These are phyloP conservation scores for Lichtheimia ornata DNA, from an alignment of 371 early-diverging fungal species.

Conservation along the genomic window DNA sequence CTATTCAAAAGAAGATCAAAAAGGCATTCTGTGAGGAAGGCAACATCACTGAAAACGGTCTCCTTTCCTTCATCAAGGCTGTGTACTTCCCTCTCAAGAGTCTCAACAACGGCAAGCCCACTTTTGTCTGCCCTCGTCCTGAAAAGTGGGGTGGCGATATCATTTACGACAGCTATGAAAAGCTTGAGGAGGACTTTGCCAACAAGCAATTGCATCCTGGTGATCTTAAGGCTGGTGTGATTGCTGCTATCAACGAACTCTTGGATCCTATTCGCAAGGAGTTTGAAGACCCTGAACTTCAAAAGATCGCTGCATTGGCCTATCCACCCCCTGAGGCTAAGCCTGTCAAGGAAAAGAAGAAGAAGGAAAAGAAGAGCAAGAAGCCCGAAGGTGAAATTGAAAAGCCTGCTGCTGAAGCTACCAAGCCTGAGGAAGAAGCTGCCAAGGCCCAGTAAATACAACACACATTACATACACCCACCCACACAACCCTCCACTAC, in stretches of 20 bases:
- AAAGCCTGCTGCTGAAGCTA: neutral
- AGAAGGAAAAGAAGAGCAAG: slow-evolving; percentile 16
- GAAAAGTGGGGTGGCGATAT: slow-evolving; percentile 91
- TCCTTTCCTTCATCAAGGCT: slow-evolving; percentile 86
- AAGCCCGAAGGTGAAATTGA: neutral
- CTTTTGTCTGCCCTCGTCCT: slow-evolving; percentile 75
- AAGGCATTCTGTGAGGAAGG: slow-evolving; percentile 99
- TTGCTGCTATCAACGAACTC: slow-evolving; percentile 83
- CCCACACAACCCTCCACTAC: neutral
- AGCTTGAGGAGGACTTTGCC: slow-evolving; percentile 86
- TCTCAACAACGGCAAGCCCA: slow-evolving; percentile 54
- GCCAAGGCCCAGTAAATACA: neutral
- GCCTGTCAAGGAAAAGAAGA: slow-evolving; percentile 22
- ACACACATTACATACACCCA: neutral
- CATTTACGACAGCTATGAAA: slow-evolving; percentile 70
- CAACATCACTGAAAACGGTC: slow-evolving; percentile 93
- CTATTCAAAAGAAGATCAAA: slow-evolving; percentile 91
- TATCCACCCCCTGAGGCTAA: slow-evolving; percentile 62
- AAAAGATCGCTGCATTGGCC: slow-evolving; percentile 62
- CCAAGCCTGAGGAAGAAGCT: slow-evolving; percentile 1
- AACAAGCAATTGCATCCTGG: slow-evolving; percentile 93
- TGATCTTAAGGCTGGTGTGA: slow-evolving; percentile 95
- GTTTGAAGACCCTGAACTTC: slow-evolving; percentile 69
- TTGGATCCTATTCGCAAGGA: slow-evolving; percentile 91
- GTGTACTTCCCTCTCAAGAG: slow-evolving; percentile 90